Conservation (phyloP, 106 monocot species). For the Chionographis japonica region DNA sequence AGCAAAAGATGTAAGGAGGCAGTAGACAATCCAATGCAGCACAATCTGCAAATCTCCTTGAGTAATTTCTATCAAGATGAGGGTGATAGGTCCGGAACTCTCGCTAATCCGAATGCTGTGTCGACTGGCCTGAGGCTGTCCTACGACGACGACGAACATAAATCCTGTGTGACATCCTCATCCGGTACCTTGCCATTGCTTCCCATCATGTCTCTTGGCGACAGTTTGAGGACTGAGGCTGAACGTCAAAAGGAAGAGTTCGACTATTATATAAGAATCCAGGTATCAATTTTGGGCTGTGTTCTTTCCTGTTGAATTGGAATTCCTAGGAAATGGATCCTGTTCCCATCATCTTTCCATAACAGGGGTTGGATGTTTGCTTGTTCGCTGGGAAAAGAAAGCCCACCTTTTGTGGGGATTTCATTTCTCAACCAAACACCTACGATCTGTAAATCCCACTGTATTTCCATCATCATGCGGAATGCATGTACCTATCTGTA, state of each 20-base stretch:
- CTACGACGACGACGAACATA: slow-evolving; percentile 63
- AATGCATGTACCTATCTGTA: too few relatives aligned
- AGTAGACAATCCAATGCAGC: slow-evolving; percentile 29
- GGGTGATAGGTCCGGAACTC: slow-evolving; percentile 16
- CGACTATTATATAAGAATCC: slow-evolving; percentile 44
- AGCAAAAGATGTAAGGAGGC: slow-evolving; percentile 38
- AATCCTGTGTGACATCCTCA: slow-evolving; percentile 54
- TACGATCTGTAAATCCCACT: too few relatives aligned
- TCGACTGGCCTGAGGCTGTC: slow-evolving; percentile 69
- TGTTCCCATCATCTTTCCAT: not conserved
- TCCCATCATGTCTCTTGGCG: slow-evolving; percentile 36
- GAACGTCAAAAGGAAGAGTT: slow-evolving; percentile 63
- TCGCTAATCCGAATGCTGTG: slow-evolving; percentile 47
- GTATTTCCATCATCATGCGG: too few relatives aligned
- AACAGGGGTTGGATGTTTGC: too few relatives aligned
- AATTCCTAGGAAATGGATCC: not conserved
- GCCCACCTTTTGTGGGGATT: too few relatives aligned
- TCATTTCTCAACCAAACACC: too few relatives aligned
- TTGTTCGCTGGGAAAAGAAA: too few relatives aligned
- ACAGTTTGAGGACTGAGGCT: slow-evolving; percentile 42
- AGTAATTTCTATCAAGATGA: slow-evolving; percentile 31
- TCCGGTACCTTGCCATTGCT: slow-evolving; percentile 38
- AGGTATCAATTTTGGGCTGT: slow-evolving; percentile 27
- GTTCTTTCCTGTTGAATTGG: not conserved
- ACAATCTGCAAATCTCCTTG: slow-evolving; percentile 66